phyloP scores from a whole-genome alignment of 2,329 filamentous ascomycete species.

The Orbilia ellipsospora region DNA sequence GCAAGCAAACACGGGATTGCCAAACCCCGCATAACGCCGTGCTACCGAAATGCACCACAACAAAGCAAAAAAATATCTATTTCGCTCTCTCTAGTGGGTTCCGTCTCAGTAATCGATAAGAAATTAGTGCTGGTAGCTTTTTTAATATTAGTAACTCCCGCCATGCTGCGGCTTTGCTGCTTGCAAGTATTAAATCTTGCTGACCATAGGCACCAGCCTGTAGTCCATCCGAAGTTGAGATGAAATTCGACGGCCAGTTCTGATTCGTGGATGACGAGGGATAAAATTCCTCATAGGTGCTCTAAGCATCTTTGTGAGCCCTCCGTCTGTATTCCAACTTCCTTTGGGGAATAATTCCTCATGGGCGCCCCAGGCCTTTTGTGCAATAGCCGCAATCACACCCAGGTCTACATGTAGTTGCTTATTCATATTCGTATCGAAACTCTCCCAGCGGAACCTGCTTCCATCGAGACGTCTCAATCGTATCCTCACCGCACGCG shows the following conservation, averaged over 20 bases:
- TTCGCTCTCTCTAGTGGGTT: slow-evolving; percentile 10
- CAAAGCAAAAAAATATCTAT: slow-evolving; percentile 5
- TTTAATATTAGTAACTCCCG: slow-evolving; percentile 1
- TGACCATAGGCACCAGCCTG: slow-evolving; percentile 8
- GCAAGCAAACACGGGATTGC: slow-evolving; percentile 42
- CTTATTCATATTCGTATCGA: slow-evolving; percentile 53
- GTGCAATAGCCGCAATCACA: slow-evolving; percentile 46
- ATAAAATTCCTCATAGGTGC: slow-evolving; percentile 36
- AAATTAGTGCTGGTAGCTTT: slow-evolving; percentile 33
- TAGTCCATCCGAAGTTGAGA: slow-evolving; percentile 13
- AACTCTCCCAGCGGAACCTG: slow-evolving; percentile 41
- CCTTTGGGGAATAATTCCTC: slow-evolving; percentile 41
- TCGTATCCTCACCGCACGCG: slow-evolving; percentile 56
- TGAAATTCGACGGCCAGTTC: background rate
- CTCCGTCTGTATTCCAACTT: slow-evolving; percentile 44
- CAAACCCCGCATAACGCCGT: slow-evolving; percentile 48
- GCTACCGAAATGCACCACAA: slow-evolving; percentile 25
- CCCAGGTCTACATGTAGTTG: slow-evolving; percentile 43
- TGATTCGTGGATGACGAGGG: slow-evolving; percentile 31
- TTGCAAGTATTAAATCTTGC: slow-evolving; percentile 1
- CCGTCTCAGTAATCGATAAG: slow-evolving; percentile 33
- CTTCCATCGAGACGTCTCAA: slow-evolving; percentile 53
- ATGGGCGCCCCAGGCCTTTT: slow-evolving; percentile 53
- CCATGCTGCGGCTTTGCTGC: slow-evolving; percentile 6
- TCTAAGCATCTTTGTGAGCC: slow-evolving; percentile 36